Base-by-base conservation (phyloP, 805 yeast species). In the Metschnikowia reukaufii region DNA sequence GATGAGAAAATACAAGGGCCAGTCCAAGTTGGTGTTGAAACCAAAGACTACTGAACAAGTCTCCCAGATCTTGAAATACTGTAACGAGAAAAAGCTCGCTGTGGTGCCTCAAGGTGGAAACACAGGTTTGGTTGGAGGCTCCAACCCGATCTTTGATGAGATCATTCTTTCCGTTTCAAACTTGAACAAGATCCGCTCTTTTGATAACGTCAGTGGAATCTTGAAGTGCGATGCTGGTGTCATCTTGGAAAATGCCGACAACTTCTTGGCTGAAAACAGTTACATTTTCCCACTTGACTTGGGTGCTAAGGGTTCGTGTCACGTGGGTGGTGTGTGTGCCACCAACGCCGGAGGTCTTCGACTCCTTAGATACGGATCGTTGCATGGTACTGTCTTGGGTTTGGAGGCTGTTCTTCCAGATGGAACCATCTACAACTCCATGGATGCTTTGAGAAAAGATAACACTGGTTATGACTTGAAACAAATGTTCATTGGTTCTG, bases 81-180 rank as follows among this genome's bases (percentile, higher is more conserved):
- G 96, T 72, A 86, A 86, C 61, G 87, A 83, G 25, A 67, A 82
- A 40, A 79, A 77, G 50, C 67, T 91, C 23, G 96, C 97, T 0
- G 82, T 91, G 39, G 96, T 89, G 8, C 97, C 98, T 13, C 97
- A 92, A 69, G 97, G 97, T 62, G 98, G 98, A 57, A 91, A 92
- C 68, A 92, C 97, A 1, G 97, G 97, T 21, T 76, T 91, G 38
- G 98, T 91, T 35, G 98, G 97, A 54, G 98, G 97, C 4, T 86
- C 96, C 4, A 81, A 84, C 16, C 97, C 97, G 0, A 84, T 91
- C 0, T 91, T 89, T 66, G 98, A 91, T 66, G 98, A 91, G 68
- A 80, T 91, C 41, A 78, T 91, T 19, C 56, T 91, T 19, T 84
- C 89, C 2, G 69, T 90, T 40, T 68, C 86, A 30, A 78, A 77